Conservation (phyloP, 257 asterid genomes). For the Solanum chmielewskii region DNA sequence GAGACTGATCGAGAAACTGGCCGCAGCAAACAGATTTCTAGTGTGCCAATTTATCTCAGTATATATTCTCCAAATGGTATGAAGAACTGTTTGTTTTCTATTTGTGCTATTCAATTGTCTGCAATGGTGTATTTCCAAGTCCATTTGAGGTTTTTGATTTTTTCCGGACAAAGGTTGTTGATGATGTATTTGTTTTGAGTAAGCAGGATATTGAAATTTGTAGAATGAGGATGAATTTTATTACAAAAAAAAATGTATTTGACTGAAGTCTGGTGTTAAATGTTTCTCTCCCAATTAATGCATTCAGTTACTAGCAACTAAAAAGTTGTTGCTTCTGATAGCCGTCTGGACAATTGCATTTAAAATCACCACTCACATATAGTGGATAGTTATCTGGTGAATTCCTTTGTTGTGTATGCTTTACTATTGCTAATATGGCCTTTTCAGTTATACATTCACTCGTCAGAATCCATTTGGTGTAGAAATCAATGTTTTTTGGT, state of each 20-base stretch:
- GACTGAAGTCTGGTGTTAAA: neutral
- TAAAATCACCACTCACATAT: neutral
- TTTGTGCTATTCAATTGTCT: neutral
- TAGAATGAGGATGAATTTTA: neutral
- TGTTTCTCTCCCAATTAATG: neutral
- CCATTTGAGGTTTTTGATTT: neutral
- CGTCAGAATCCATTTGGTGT: neutral
- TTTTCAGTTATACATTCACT: neutral
- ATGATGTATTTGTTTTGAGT: neutral
- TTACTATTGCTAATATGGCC: neutral
- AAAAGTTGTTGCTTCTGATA: neutral
- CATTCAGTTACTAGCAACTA: neutral
- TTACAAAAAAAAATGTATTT: neutral
- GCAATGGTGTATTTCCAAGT: neutral
- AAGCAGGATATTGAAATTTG: neutral
- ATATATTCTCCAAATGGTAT: constrained; percentile 58
- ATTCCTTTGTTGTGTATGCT: neutral
- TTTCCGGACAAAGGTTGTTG: neutral
- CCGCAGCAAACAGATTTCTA: constrained; percentile 48
- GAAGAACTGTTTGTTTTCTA: neutral
- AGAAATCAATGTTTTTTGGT: neutral
- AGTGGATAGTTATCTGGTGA: neutral
- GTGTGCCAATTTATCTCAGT: constrained; percentile 66
- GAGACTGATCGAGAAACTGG: constrained; percentile 82
- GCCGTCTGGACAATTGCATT: neutral